Evolutionary conservation across 2,329 filamentous ascomycete genomes (phyloP).

Genomic region (Hypoxylon sp.): DNA sequence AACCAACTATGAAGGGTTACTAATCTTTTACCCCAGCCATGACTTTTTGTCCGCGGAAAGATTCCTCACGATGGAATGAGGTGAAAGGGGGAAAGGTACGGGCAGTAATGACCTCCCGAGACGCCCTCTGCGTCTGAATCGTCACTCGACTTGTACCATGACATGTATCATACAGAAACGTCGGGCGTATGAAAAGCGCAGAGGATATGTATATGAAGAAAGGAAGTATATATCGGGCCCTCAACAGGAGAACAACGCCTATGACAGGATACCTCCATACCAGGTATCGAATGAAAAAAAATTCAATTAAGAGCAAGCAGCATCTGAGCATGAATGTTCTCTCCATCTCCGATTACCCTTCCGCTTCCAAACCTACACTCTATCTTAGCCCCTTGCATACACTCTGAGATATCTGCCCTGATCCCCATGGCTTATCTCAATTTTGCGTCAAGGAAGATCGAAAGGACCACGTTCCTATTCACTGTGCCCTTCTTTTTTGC

Average conservation of each 20-base stretch:
- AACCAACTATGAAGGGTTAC: conserved; percentile 44
- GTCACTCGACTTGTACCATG: conserved; percentile 30
- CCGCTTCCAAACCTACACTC: background rate
- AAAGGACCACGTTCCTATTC: conserved; percentile 43
- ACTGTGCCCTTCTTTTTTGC: conserved; percentile 31
- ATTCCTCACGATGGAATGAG: background rate
- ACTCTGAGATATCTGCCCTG: conserved; percentile 50
- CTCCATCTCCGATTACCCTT: background rate
- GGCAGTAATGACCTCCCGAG: conserved; percentile 7
- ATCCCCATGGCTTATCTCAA: conserved; percentile 50
- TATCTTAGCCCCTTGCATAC: conserved; percentile 48
- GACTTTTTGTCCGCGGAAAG: background rate
- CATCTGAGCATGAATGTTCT: background rate
- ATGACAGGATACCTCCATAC: conserved; percentile 9
- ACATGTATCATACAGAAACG: conserved; percentile 38
- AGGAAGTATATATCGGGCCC: conserved; percentile 35
- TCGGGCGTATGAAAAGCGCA: conserved; percentile 18
- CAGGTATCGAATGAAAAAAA: conserved; percentile 33
- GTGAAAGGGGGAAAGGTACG: background rate
- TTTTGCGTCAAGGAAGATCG: conserved; percentile 52
- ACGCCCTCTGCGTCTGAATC: conserved; percentile 8
- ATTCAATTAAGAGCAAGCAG: conserved; percentile 4
- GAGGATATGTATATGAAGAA: conserved; percentile 35
- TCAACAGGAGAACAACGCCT: conserved; percentile 3
- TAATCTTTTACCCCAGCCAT: background rate